Conservation (phyloP, 2,329 filamentous ascomycete species). For the Stylonectria norvegica region DNA sequence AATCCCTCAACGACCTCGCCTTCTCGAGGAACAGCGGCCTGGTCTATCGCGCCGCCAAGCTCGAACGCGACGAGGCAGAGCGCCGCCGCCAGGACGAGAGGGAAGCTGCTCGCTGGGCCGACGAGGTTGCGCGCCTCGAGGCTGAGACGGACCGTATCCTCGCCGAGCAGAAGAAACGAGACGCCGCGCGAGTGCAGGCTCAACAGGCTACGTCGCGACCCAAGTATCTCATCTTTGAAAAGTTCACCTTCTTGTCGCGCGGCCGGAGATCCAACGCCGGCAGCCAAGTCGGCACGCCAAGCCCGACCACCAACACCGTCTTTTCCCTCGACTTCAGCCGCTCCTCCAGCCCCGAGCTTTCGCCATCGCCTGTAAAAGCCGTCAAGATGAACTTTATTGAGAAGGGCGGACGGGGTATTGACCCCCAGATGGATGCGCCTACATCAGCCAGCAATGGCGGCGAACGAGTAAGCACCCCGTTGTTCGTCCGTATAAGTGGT, state of each 20-base stretch:
- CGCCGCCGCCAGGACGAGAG: constrained; percentile 15
- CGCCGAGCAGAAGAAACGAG: constrained; percentile 48
- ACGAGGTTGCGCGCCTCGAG: constrained; percentile 43
- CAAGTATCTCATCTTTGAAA: constrained; percentile 44
- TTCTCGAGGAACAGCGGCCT: constrained; percentile 19
- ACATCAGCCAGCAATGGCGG: constrained; percentile 76
- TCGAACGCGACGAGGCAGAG: constrained; percentile 16
- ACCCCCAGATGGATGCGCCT: constrained; percentile 66
- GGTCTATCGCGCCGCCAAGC: constrained; percentile 17
- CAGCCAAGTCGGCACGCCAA: constrained; percentile 33
- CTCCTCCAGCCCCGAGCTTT: constrained; percentile 32
- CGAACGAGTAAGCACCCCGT: constrained; percentile 69
- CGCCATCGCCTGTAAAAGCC: constrained; percentile 23
- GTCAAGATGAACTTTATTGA: constrained; percentile 41
- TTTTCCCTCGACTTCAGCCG: constrained; percentile 36
- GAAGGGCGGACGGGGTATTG: constrained; percentile 44
- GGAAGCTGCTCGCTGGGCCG: constrained; percentile 31
- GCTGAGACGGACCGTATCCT: constrained; percentile 47
- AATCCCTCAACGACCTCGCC: constrained; percentile 21
- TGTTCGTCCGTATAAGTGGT: background rate
- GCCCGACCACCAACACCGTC: constrained; percentile 31
- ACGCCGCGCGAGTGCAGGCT: constrained; percentile 44
- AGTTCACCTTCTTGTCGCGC: constrained; percentile 45
- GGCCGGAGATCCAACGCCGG: constrained; percentile 37
- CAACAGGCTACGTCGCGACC: constrained; percentile 37